Percentiles rank a stretch among this genome's conserved stretches.
These are phyloP conservation scores for Linnemannia hyalina DNA, from an alignment of 192 early-diverging fungal genomes.

Conservation along the genomic window DNA sequence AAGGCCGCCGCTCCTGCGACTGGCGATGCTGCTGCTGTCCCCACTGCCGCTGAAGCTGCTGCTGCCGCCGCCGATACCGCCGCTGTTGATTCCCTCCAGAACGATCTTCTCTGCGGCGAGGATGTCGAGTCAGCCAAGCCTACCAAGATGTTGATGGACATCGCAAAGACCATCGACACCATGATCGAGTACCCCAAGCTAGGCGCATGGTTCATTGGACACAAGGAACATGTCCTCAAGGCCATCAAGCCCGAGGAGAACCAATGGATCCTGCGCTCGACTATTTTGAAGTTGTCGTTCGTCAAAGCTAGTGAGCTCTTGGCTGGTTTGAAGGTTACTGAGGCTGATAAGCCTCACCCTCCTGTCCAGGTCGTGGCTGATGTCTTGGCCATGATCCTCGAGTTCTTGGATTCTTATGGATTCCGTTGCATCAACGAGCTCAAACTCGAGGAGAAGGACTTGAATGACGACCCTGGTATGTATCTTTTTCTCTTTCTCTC, in stretches of 20 bases:
- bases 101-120: constrained; percentile 50
- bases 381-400: constrained; percentile 48
- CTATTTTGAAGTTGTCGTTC: constrained; percentile 45
- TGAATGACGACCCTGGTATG: constrained; percentile 54
- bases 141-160: constrained; percentile 55
- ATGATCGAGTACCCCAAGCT: constrained; percentile 39
- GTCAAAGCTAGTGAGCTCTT: constrained; percentile 42
- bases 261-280: constrained; percentile 47
- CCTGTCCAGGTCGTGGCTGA: constrained; percentile 50
- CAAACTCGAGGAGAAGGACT: constrained; percentile 48
- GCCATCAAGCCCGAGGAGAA: constrained; percentile 46
- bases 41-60: constrained; percentile 28
- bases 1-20: constrained; percentile 23
- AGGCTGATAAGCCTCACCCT: constrained; percentile 36
- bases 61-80: constrained; percentile 45
- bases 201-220: constrained; percentile 31
- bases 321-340: constrained; percentile 13
- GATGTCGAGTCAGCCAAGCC: constrained; percentile 56
- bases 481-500: neutral
- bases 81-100: constrained; percentile 50
- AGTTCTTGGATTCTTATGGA: constrained; percentile 53
- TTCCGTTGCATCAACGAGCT: constrained; percentile 56
- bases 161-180: constrained; percentile 39
- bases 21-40: constrained; percentile 13
- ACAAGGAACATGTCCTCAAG: constrained; percentile 42